Evolutionary conservation across 192 early-diverging fungal species (phyloP).

Genomic region (Obelidium mucronatum): DNA sequence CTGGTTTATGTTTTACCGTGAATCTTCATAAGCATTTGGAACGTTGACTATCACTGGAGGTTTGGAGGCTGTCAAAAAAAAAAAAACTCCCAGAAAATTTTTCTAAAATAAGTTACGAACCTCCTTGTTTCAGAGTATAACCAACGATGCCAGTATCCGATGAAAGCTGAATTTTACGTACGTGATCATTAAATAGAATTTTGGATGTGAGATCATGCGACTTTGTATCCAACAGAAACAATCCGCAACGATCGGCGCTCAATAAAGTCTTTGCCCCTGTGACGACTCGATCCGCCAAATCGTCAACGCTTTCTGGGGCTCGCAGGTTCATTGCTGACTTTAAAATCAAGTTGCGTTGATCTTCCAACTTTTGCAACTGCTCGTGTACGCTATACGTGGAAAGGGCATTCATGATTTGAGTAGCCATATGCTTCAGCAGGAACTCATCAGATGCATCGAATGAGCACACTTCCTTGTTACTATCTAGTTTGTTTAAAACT

Average conservation of each 20-base stretch:
- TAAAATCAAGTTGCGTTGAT: constrained; percentile 7
- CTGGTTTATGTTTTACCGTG: too few species aligned
- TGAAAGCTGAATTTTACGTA: constrained; percentile 4
- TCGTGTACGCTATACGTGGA: not conserved
- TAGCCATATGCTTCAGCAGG: constrained; percentile 13
- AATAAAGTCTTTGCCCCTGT: not conserved
- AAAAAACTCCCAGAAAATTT: not conserved
- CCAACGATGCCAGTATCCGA: constrained; percentile 13
- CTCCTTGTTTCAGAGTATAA: constrained; percentile 20
- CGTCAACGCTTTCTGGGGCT: not conserved
- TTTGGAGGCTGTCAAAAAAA: too few species aligned
- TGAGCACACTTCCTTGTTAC: not conserved
- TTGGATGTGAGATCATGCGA: not conserved
- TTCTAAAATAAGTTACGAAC: constrained; percentile 1
- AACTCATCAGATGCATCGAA: constrained; percentile 21
- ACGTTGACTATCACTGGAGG: constrained; percentile 25
- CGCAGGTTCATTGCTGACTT: not conserved
- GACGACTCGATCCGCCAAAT: not conserved
- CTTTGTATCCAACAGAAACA: constrained; percentile 18
- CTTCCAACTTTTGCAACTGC: not conserved
- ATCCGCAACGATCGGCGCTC: constrained; percentile 11
- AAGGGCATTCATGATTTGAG: not conserved
- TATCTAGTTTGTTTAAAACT: constrained; percentile 20
- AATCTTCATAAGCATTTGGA: not conserved
- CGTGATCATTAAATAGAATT: not conserved